A percentile compares a stretch with the other conserved stretches of the same genome.
phyloP scores from a whole-genome alignment of 2,329 filamentous ascomycete genomes.

The Rhynchosporium agropyri region DNA sequence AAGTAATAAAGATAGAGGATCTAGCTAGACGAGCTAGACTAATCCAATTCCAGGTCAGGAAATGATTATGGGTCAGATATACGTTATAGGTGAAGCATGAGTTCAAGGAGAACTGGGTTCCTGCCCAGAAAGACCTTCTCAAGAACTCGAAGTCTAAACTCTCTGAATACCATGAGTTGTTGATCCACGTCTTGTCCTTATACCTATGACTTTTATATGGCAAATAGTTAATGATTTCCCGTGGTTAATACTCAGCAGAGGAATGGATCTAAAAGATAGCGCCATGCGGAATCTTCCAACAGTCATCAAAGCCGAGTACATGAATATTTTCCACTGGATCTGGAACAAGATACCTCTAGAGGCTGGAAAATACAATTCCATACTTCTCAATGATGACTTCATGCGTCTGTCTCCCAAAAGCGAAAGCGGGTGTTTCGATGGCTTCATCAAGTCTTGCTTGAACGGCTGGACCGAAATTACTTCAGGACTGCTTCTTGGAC shows the following conservation, averaged over 20 bases:
- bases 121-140: constrained; percentile 23
- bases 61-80: not conserved
- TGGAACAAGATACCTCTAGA: constrained; percentile 22
- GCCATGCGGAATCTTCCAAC: constrained; percentile 15
- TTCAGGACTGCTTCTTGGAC: constrained; percentile 15
- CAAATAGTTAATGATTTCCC: too few relatives aligned
- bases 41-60: constrained; percentile 11
- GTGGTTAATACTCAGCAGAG: not conserved
- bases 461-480: constrained; percentile 18
- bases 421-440: constrained; percentile 12
- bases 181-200: too few relatives aligned
- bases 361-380: constrained; percentile 24
- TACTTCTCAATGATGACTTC: constrained; percentile 23
- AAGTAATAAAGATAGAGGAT: constrained; percentile 21
- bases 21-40: constrained; percentile 20
- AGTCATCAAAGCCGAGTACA: constrained; percentile 11
- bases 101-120: constrained; percentile 23
- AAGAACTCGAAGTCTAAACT: constrained; percentile 23
- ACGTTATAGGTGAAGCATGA: constrained; percentile 20
- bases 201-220: too few relatives aligned
- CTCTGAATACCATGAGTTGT: constrained; percentile 22
- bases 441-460: constrained; percentile 17
- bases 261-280: constrained; percentile 21
- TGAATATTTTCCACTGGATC: constrained; percentile 27
- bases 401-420: constrained; percentile 12